Conservation (phyloP, 169 alveolate species). For the Plasmodium ovale region DNA sequence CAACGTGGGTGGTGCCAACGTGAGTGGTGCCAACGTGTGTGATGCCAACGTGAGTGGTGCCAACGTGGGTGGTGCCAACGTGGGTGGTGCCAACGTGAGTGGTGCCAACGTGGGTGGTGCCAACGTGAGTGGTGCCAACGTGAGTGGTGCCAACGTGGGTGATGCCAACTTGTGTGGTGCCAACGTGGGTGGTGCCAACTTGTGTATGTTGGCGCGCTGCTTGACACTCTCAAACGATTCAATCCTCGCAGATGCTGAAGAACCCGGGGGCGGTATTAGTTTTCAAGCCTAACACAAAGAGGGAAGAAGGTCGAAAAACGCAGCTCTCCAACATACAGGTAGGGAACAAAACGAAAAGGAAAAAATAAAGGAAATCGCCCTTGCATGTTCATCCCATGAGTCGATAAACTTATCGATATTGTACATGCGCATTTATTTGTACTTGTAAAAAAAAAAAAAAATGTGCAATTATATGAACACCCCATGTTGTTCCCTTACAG, state of each 20-base stretch:
- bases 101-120: too few species aligned
- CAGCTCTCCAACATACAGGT: slow-evolving; percentile 88
- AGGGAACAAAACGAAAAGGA: background rate
- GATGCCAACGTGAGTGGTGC: too few species aligned
- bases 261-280: slow-evolving; percentile 83
- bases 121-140: too few species aligned
- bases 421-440: background rate
- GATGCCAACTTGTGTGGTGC: too few species aligned
- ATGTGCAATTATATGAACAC: background rate
- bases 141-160: too few species aligned
- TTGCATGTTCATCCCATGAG: too few species aligned
- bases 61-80: too few species aligned
- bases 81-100: too few species aligned
- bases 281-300: slow-evolving; percentile 87
- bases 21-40: too few species aligned
- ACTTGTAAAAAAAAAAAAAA: background rate
- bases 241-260: slow-evolving; percentile 22
- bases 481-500: slow-evolving; percentile 28
- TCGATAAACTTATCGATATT: background rate
- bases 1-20: too few species aligned
- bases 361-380: too few species aligned
- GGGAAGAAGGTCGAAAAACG: slow-evolving; percentile 90
- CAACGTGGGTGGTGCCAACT: too few species aligned
- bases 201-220: background rate
- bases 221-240: background rate